A percentile compares a stretch with the other conserved stretches of the same genome.
These are phyloP conservation scores for Pulveroboletus sp. DNA, from an alignment of 768 basidiomycete genomes.

Conservation along the genomic window DNA sequence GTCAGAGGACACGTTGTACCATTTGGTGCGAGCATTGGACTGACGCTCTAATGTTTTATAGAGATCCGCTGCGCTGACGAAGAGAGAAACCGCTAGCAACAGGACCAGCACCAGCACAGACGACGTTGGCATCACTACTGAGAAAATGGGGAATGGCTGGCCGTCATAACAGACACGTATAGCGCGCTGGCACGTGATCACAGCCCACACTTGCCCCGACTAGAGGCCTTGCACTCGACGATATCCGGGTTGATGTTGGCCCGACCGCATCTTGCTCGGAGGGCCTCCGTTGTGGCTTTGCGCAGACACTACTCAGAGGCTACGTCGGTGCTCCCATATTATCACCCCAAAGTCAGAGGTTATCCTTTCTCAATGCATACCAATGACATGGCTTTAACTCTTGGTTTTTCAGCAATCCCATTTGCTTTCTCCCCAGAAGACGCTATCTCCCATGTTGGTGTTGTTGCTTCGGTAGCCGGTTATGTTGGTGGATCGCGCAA, in stretches of 20 bases:
- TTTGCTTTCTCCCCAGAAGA: constrained; percentile 45
- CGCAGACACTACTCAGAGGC: constrained; percentile 20
- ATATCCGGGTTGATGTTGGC: constrained; percentile 13
- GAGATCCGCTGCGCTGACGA: constrained; percentile 56
- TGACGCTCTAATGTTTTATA: constrained; percentile 81
- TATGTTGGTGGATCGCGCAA: constrained; percentile 17
- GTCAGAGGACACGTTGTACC: constrained; percentile 15
- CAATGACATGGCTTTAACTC: constrained; percentile 5
- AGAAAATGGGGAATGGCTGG: background rate
- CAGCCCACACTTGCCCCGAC: background rate
- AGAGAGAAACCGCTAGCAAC: constrained; percentile 27
- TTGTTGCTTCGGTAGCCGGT: constrained; percentile 30
- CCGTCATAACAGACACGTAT: constrained; percentile 27
- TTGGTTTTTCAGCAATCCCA: constrained; percentile 40
- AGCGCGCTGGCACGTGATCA: constrained; percentile 25
- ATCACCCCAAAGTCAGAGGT: constrained; percentile 40
- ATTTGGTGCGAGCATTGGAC: constrained; percentile 37
- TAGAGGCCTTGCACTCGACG: background rate
- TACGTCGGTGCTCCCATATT: constrained; percentile 10
- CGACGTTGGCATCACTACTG: constrained; percentile 22
- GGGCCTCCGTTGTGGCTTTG: background rate
- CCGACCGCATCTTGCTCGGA: constrained; percentile 7
- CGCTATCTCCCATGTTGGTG: constrained; percentile 38
- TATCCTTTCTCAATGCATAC: constrained; percentile 4
- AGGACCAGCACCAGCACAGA: constrained; percentile 28